Evolutionary conservation across 768 basidiomycete genomes (phyloP), one percentile per base, ranked within the genome.

Genomic region (Pleurotus pulmonarius): DNA sequence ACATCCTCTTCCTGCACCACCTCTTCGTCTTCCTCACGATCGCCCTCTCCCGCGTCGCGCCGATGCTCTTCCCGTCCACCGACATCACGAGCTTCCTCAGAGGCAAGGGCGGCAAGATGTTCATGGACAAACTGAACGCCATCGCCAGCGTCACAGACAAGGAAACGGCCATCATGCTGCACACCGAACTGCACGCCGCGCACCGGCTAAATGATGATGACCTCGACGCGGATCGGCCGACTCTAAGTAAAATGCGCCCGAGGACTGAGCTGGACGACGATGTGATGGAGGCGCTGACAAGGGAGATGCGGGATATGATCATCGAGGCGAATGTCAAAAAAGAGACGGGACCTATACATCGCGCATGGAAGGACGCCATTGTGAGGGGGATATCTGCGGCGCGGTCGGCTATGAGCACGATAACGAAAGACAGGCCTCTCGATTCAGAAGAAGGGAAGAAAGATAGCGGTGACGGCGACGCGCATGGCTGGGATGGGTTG

Each of bases 1-100:
- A 94, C 69, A 79, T 91, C 58, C 71, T 81, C 38, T 82, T 92
- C 68, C 74, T 94, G 39, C 92, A 90, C 63, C 85, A 91, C 59
- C 65, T 90, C 24, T 92, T 90, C 69, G 70, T 91, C 63, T 86
- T 90, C 66, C 64, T 87, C 56, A 88, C 83, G 26, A 78, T 92
- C 39, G 90, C 89, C 0, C 76, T 92, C 8, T 82, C 80, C 13
- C 76, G 86, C 16, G 83, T 94, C 4, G 81, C 81, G 0, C 92
- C 92, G 0, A 81, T 82, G 26, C 72, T 93, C 55, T 79, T 84
- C 59, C 82, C 85, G 8, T 67, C 72, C 5, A 72, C 76, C 38
- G 29, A 34, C 29, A 34, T 34, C 29, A 34, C 29, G 3, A 34
- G 29, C 29, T 34, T 34, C 29, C 29, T 34, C 11, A 3, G 29